Evolutionary conservation across 306 rosid genomes (phyloP).

Genomic region (Begonia fuchsioides): DNA sequence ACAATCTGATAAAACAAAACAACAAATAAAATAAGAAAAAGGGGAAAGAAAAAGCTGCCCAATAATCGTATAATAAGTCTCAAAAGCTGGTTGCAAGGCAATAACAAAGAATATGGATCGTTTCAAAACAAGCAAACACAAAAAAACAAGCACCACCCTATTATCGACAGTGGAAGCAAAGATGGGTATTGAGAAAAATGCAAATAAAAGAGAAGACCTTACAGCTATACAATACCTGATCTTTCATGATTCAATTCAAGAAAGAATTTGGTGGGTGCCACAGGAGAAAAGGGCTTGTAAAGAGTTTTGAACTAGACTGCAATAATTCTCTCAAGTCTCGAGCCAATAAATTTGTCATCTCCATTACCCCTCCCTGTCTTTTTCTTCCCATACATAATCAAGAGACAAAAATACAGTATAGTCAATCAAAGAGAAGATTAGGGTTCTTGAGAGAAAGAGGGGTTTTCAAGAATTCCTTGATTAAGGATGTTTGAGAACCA

Average conservation of each 20-base stretch:
- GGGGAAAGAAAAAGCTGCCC: constrained; percentile 31
- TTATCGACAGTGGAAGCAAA: constrained; percentile 19
- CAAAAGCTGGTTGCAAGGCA: constrained; percentile 8
- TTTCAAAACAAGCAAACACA: too few relatives aligned
- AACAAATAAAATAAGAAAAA: constrained; percentile 22
- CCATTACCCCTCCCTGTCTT: too few relatives aligned
- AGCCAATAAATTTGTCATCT: too few relatives aligned
- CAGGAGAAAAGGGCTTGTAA: constrained; percentile 22
- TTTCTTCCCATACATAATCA: too few relatives aligned
- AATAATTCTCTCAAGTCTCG: constrained; percentile 40
- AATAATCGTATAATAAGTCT: constrained; percentile 2
- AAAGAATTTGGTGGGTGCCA: constrained; percentile 33
- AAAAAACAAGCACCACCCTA: constrained; percentile 4
- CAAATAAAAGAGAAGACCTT: too few relatives aligned
- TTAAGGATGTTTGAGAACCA: too few relatives aligned
- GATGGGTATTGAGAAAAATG: constrained; percentile 24
- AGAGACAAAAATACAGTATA: background rate
- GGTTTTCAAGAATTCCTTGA: constrained; percentile 13
- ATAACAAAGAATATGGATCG: background rate
- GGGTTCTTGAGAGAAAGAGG: background rate
- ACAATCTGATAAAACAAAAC: constrained; percentile 45
- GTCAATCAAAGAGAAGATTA: background rate
- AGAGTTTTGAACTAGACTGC: constrained; percentile 41
- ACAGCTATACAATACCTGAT: constrained; percentile 59
- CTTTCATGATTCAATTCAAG: constrained; percentile 63